A percentile compares a stretch with the other conserved stretches of the same genome.
Evolutionary conservation across 1,284 basidiomycete species (phyloP).

Genomic region (Malassezia brasiliensis): DNA sequence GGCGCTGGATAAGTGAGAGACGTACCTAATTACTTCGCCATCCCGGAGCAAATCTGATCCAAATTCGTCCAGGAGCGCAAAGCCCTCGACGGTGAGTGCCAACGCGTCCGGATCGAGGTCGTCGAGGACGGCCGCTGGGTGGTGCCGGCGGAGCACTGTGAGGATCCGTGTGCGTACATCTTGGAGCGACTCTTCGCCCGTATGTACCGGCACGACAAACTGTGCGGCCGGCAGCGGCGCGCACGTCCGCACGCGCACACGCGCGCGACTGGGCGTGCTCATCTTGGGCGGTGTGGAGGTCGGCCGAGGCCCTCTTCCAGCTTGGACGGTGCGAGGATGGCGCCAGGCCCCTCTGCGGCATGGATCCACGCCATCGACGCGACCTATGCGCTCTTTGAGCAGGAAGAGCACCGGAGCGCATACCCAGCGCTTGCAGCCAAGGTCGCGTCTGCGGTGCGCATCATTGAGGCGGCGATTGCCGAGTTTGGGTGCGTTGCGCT

Average conservation of each 20-base stretch:
- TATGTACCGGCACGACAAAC: slow-evolving; percentile 22
- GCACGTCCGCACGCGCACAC: slow-evolving; percentile 17
- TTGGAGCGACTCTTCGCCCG: slow-evolving; percentile 5
- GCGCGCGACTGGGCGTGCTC: slow-evolving; percentile 1
- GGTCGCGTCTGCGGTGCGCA: slow-evolving; percentile 25
- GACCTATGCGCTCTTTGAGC: slow-evolving; percentile 37
- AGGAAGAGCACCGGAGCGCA: background rate
- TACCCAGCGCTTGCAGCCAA: slow-evolving; percentile 25
- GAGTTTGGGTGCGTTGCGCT: slow-evolving; percentile 24
- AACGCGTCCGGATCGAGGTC: background rate
- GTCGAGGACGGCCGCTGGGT: background rate
- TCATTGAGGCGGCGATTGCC: slow-evolving; percentile 33
- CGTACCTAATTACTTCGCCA: slow-evolving; percentile 19
- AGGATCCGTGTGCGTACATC: slow-evolving; percentile 17
- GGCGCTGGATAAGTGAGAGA: background rate
- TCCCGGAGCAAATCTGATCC: slow-evolving; percentile 23
- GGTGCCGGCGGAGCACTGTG: slow-evolving; percentile 3
- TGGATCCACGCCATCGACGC: slow-evolving; percentile 43
- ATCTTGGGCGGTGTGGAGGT: background rate
- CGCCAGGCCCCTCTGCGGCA: slow-evolving; percentile 8
- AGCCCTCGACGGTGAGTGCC: background rate
- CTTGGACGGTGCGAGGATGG: slow-evolving; percentile 2
- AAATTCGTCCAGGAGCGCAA: slow-evolving; percentile 1
- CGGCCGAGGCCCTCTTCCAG: slow-evolving; percentile 10
- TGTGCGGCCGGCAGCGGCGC: slow-evolving; percentile 21